phyloP scores from a whole-genome alignment of 228 moss, liverwort and hornwort genomes.

The Sphagnum fallax region DNA sequence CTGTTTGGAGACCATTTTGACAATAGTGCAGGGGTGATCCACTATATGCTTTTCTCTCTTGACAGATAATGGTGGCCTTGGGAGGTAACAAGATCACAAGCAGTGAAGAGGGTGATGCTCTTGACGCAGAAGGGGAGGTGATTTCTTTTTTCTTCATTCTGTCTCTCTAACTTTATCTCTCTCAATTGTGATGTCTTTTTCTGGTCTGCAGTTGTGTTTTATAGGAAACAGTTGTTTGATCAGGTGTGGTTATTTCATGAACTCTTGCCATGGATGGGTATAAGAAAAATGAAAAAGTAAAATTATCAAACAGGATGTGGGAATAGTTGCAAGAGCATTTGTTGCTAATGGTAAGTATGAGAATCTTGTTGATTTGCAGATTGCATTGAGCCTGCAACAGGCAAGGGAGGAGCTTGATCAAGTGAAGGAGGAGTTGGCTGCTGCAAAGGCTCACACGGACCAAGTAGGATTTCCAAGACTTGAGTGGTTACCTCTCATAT shows the following conservation, averaged over 20 bases:
- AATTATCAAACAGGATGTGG: no score
- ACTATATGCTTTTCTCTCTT: no score
- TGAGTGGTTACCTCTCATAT: not conserved
- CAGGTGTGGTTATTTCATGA: no score
- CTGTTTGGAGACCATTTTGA: not conserved
- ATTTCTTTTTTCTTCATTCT: not conserved
- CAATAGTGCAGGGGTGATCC: no score
- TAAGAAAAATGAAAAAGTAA: no score
- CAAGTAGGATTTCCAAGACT: conserved; percentile 31
- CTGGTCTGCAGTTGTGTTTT: no score
- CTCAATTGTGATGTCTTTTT: not conserved
- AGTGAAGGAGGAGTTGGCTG: conserved; percentile 73
- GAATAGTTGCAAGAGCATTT: not conserved
- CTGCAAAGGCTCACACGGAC: conserved; percentile 76
- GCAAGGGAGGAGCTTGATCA: conserved; percentile 75
- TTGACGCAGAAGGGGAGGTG: conserved; percentile 77
- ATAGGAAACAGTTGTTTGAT: no score
- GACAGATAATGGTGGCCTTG: conserved; percentile 66
- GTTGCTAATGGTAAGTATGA: not conserved
- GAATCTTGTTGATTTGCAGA: conserved; percentile 18
- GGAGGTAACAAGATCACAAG: conserved; percentile 62
- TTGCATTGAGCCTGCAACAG: conserved; percentile 75
- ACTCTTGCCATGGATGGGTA: no score
- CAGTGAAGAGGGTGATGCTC: conserved; percentile 38
- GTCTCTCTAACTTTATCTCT: not conserved